Base-by-base conservation (phyloP, 257 asterid genomes). In the Fraxinus excelsior region DNA sequence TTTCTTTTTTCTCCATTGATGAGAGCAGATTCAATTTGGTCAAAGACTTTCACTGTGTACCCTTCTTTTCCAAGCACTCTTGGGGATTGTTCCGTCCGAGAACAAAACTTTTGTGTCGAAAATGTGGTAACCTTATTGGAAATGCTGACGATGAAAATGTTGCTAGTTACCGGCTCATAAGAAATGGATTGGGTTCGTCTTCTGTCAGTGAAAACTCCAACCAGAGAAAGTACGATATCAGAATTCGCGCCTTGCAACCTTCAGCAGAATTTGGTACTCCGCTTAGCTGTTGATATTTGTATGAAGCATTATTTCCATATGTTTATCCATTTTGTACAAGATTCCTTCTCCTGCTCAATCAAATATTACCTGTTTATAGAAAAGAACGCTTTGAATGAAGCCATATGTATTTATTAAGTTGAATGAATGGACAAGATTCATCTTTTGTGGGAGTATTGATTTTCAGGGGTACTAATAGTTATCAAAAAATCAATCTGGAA, bases 111-210 rank as follows among this genome's bases (percentile, higher is more conserved):
- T 76, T 86, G 65, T 91, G 98, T 90, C 85, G 94, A 67, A 91
- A 88, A 74, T 93, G 98, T 76, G 93, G 96, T 65, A 91, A 84
- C 80, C 83, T 77, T 42, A 87, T 93, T n/a, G 98, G 98, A 62
- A 77, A 62, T 71, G 91, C 92, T 60, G 75, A 80, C 72, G 91
- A 87, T 25, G 83, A 40, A 62, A 82, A 34, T 29, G 77, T 86
- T 67, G 80, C 89, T 19, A 75, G 91, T 65, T 80, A 80, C 76
- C 84, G 83, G 60, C 86, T 80, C 18, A 86, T 90, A 75, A 82
- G 89, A n/a, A 84, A 90, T 76, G 94, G 86, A 64, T 79, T 88
- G 53, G 83, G 78, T 73, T 81, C 90, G 29, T 83, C 94, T 46
- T 84, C 96, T 9, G 76, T 84, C 76, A 83, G 86, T 72, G 94